A percentile compares a stretch with the other conserved stretches of the same genome.
Evolutionary conservation across 2,329 filamentous ascomycete genomes (phyloP).

Genomic region (Xylaria sp.): DNA sequence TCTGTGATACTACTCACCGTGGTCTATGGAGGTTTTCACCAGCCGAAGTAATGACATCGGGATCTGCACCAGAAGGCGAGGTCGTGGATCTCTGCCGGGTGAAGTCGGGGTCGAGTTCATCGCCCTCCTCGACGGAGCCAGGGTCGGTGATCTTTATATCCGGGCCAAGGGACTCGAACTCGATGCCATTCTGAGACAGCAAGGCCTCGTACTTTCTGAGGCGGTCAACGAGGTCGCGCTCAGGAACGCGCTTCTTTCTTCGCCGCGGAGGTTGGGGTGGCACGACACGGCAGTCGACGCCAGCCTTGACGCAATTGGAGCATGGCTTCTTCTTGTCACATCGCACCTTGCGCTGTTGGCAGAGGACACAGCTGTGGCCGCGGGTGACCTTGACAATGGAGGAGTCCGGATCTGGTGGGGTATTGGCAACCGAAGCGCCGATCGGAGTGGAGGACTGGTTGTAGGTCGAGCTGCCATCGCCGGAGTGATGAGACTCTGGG

Average conservation of each 20-base stretch:
- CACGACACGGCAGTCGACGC: slow-evolving; percentile 70
- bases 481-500: slow-evolving; percentile 48
- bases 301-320: slow-evolving; percentile 72
- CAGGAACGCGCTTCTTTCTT: slow-evolving; percentile 72
- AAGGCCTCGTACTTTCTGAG: slow-evolving; percentile 75
- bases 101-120: slow-evolving; percentile 67
- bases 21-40: slow-evolving; percentile 48
- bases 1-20: slow-evolving; percentile 41
- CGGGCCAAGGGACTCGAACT: slow-evolving; percentile 74
- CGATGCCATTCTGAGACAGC: slow-evolving; percentile 72
- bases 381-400: slow-evolving; percentile 66
- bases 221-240: slow-evolving; percentile 76
- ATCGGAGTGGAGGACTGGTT: slow-evolving; percentile 46
- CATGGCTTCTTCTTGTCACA: slow-evolving; percentile 80
- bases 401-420: slow-evolving; percentile 53
- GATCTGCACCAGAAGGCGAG: slow-evolving; percentile 59
- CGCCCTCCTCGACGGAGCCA: slow-evolving; percentile 61
- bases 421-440: slow-evolving; percentile 45
- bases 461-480: slow-evolving; percentile 45
- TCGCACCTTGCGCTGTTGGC: slow-evolving; percentile 80
- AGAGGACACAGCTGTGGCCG: slow-evolving; percentile 74
- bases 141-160: slow-evolving; percentile 57
- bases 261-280: slow-evolving; percentile 67
- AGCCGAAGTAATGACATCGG: slow-evolving; percentile 48
- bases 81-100: slow-evolving; percentile 61